Evolutionary conservation across 768 basidiomycete species (phyloP), one percentile per base, ranked within the genome.

Genomic region (Tylopilus rubrobrunneus): DNA sequence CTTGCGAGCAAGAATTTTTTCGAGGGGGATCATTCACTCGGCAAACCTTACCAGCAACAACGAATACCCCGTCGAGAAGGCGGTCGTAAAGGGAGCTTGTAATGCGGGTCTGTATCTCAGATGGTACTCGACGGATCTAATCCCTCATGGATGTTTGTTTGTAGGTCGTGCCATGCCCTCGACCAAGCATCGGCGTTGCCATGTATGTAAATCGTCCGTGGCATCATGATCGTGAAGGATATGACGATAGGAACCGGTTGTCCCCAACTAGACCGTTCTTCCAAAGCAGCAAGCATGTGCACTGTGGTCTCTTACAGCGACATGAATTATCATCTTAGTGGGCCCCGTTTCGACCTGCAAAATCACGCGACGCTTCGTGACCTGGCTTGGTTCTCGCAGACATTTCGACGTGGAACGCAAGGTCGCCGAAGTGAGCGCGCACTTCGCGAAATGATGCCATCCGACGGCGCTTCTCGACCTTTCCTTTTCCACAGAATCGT

Each of bases 21-120:
- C 69, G 76, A 75, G 82, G 83, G 83, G 83, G 5, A 57, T 77
- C 4, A 37, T 77, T 2, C 83, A 82, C 59, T 82, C 81, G 0
- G 71, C 71, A 15, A 55, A 71, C 28, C 77, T 79, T 64, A 77
- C 71, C 34, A 68, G 67, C n/a, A 19, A 78, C 78, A 1, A 49
- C 66, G 2, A 76, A 76, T 74, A 78, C 57, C 56, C 62, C 4
- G 83, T 82, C n/a, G 81, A 86, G 72, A 84, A 81, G 56, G 80
- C 78, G 9, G 73, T 85, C 8, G 75, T 86, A 10, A 71, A 86
- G 11, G 84, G 83, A 1, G 77, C 82, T 7, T 79, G 79, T 48
- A 81, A 79, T 49, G 80, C 81, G 19, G 79, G 76, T 76, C 52
- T 15, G 43, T 41, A 3, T 27, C 27, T 45, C 28, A 5, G 19